These are phyloP conservation scores for Ashbya aceris DNA, from an alignment of 1,139 yeast species.

Conservation along the genomic window DNA sequence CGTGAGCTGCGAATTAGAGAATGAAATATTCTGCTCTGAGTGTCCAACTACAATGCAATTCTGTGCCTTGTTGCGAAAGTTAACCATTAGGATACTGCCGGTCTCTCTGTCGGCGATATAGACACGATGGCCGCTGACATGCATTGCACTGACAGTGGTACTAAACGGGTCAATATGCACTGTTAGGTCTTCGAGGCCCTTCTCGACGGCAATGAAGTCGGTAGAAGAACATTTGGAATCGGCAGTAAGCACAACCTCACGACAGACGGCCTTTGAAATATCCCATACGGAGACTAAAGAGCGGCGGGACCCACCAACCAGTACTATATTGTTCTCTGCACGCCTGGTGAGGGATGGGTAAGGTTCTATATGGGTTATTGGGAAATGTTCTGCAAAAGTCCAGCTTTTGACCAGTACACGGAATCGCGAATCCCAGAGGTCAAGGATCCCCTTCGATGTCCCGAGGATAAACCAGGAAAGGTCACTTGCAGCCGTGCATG, in stretches of 20 bases:
- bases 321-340: slow-evolving; percentile 37
- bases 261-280: slow-evolving; percentile 54
- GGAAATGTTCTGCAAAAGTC: slow-evolving; percentile 41
- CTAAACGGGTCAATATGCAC: slow-evolving; percentile 5
- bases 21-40: slow-evolving; percentile 4
- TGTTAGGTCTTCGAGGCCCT: slow-evolving; percentile 7
- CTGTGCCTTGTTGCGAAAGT: slow-evolving; percentile 11
- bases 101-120: slow-evolving; percentile 12
- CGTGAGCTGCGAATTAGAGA: slow-evolving; percentile 14
- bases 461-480: slow-evolving; percentile 64
- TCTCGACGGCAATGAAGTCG: slow-evolving; percentile 13
- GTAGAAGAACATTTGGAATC: slow-evolving; percentile 12
- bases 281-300: slow-evolving; percentile 71
- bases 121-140: slow-evolving; percentile 11
- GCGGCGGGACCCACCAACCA: slow-evolving; percentile 58
- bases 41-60: slow-evolving; percentile 11
- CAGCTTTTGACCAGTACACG: slow-evolving; percentile 51
- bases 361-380: slow-evolving; percentile 39
- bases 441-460: slow-evolving; percentile 61
- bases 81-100: slow-evolving; percentile 10
- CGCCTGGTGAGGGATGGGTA: slow-evolving; percentile 35
- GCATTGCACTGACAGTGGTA: slow-evolving; percentile 8
- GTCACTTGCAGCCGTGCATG: slow-evolving; percentile 48
- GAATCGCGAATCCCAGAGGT: slow-evolving; percentile 78
- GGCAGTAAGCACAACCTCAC: slow-evolving; percentile 41